Percentiles rank a stretch among this genome's conserved stretches.
phyloP scores from a whole-genome alignment of 164 flowering plant genomes.

The Annona cherimola region DNA sequence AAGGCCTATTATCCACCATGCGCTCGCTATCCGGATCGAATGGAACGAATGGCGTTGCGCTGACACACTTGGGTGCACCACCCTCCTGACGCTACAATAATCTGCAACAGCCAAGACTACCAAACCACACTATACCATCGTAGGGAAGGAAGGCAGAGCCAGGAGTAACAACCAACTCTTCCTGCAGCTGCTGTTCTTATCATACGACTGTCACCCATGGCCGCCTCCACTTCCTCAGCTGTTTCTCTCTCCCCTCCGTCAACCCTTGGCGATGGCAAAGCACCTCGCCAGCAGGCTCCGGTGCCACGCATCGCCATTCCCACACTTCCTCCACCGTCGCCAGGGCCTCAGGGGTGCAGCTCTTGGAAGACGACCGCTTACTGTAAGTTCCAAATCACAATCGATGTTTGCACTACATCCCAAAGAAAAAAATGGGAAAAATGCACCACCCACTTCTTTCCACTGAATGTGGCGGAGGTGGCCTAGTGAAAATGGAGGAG shows the following conservation, averaged over 20 bases:
- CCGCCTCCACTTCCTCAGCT: conserved; percentile 38
- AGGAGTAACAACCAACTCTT: neutral
- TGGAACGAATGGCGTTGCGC: conserved; percentile 22
- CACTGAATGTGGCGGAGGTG: too few relatives aligned
- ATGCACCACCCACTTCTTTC: too few relatives aligned
- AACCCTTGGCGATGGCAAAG: conserved; percentile 46
- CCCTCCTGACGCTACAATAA: neutral
- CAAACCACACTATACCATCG: neutral
- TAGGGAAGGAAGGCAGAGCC: neutral
- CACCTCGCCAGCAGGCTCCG: conserved; percentile 39
- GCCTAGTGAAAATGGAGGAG: too few relatives aligned
- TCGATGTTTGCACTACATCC: neutral
- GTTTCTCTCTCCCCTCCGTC: conserved; percentile 51
- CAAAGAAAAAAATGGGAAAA: too few relatives aligned
- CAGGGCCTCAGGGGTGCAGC: conserved; percentile 9
- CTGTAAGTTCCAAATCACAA: conserved; percentile 11
- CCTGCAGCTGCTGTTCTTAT: neutral
- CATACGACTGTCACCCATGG: conserved; percentile 16
- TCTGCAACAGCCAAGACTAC: neutral
- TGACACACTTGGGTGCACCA: neutral
- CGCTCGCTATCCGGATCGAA: conserved; percentile 17
- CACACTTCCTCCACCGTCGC: conserved; percentile 35
- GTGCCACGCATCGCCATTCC: conserved; percentile 40
- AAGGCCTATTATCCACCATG: conserved; percentile 16
- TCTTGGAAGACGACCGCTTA: conserved; percentile 22